Conservation (phyloP, 1,284 basidiomycete species). For the Cryptococcus jaspeensis region DNA sequence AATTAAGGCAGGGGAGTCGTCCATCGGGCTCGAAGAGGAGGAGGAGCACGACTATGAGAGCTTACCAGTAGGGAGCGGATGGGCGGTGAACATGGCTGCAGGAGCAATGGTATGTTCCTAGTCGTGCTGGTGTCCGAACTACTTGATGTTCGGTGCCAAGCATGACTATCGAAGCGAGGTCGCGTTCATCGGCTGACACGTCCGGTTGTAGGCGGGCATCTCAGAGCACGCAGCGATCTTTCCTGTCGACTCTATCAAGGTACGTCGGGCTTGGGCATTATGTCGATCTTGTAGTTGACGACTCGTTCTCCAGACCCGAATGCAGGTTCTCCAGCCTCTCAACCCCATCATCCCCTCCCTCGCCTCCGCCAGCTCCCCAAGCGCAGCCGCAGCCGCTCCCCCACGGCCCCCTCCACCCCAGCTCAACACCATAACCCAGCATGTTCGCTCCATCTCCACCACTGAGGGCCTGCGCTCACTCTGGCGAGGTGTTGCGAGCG, state of each 20-base stretch:
- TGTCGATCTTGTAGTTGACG: neutral
- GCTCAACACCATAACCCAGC: conserved; percentile 41
- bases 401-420: conserved; percentile 23
- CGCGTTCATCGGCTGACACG: conserved; percentile 2
- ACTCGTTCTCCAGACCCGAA: conserved; percentile 72
- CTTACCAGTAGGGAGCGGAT: conserved; percentile 49
- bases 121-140: conserved; percentile 1
- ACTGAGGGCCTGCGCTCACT: conserved; percentile 88
- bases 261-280: conserved; percentile 49
- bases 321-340: conserved; percentile 80
- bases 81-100: conserved; percentile 88
- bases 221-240: conserved; percentile 99
- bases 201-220: conserved; percentile 76
- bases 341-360: conserved; percentile 57
- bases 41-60: conserved; percentile 53
- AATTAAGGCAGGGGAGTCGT: conserved; percentile 20
- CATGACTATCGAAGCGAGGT: neutral
- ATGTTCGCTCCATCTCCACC: conserved; percentile 63
- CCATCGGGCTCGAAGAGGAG: conserved; percentile 25
- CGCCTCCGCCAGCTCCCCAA: conserved; percentile 64
- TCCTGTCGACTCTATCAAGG: conserved; percentile 97
- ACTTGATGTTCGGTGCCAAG: neutral
- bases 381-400: conserved; percentile 58
- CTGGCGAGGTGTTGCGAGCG: conserved; percentile 97
- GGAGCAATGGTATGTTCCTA: conserved; percentile 77